phyloP scores from a whole-genome alignment of 345 rosid genomes.

The Lepidium didymum region DNA sequence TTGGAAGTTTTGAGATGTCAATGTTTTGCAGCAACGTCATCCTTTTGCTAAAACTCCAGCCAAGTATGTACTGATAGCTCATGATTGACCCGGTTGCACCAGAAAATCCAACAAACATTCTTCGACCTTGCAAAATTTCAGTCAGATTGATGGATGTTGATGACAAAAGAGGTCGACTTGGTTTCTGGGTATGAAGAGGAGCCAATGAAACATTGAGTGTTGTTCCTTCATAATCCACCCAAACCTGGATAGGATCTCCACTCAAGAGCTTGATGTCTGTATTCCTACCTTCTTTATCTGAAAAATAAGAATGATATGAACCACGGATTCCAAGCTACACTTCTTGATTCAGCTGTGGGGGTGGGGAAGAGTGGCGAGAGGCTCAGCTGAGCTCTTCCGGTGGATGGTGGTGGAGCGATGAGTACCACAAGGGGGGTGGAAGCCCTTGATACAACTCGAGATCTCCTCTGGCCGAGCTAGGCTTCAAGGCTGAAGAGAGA shows the following conservation, averaged over 20 bases:
- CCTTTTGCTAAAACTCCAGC: slow-evolving; percentile 59
- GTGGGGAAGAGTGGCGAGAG: too few species aligned
- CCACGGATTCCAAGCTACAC: too few species aligned
- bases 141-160: slow-evolving; percentile 36
- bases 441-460: too few species aligned
- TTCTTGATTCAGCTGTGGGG: too few species aligned
- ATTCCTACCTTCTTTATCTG: slow-evolving; percentile 9
- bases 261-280: slow-evolving; percentile 32
- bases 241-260: slow-evolving; percentile 45
- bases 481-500: too few species aligned
- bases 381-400: too few species aligned
- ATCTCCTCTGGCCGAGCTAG: too few species aligned
- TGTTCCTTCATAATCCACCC: slow-evolving; percentile 56
- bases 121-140: slow-evolving; percentile 28
- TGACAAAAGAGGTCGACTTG: slow-evolving; percentile 46
- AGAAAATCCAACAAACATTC: slow-evolving; percentile 52
- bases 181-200: slow-evolving; percentile 28
- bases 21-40: slow-evolving; percentile 31
- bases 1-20: slow-evolving; percentile 43
- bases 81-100: slow-evolving; percentile 39
- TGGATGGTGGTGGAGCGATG: too few species aligned
- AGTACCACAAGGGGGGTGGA: too few species aligned
- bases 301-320: slow-evolving; percentile 26
- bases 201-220: slow-evolving; percentile 44
- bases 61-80: slow-evolving; percentile 44